Evolutionary conservation across 345 rosid genomes (phyloP), one percentile per base, ranked within the genome.

Genomic region (Euclidium syriacum): DNA sequence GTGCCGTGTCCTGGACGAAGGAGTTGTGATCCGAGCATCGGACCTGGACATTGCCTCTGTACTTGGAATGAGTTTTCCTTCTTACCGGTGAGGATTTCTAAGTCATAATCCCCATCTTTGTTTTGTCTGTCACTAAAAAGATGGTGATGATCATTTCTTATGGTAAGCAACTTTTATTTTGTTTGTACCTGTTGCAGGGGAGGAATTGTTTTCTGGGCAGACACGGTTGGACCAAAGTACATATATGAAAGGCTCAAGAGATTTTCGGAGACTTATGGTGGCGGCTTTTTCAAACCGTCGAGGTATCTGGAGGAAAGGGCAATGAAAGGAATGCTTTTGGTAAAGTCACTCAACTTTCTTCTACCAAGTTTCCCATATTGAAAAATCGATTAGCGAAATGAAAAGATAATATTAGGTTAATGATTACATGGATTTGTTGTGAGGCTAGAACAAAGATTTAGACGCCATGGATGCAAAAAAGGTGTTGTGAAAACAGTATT

Each of bases 31-130:
- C 73, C 81, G 86, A 70, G 90, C 96, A 2, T 78, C 97, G 20
- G 97, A 94, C 79, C 85, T 90, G 38, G 99, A 94, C 75, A 79
- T 81, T 48, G 87, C 96, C 18, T 85, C 97, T 68, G 88, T 94
- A 17, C 92, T 90, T 39, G 99, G 99, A 73, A 90, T 94, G 97
- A 87, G 97, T 67, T 94, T 94, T 77, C 99, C 99, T 52, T 80
- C 90, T 75, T 90, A 85, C 64, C 90, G 88, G 99, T 94, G 58
- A 79, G 83, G 58, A 24, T 18, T n/a, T 70, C 10, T 15, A 47
- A 47, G 14, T 22, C 42, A 36, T 46, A 54, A 16, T 53, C 62
- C 24, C 29, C 54, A 17, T 34, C 38, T 46, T 48, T 36, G 16
- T 55, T 34, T 25, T 35, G 5, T 33, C 4, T 25, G 29, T 14